Conservation (phyloP, 768 basidiomycete genomes). For the Lyophyllum atratum region DNA sequence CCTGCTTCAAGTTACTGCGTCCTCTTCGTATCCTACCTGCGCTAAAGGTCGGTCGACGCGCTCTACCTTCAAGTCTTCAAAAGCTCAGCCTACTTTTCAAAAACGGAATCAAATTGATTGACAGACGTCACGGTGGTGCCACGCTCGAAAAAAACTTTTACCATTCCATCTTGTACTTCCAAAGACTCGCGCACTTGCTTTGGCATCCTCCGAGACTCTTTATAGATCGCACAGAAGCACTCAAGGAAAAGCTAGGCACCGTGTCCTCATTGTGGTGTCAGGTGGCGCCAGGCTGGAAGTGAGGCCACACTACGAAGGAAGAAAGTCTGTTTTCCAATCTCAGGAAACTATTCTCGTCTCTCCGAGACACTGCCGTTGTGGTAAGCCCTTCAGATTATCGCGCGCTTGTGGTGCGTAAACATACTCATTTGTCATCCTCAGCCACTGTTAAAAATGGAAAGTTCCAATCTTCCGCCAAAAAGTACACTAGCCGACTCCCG, state of each 20-base stretch:
- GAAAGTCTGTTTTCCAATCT: not conserved
- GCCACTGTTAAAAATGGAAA: constrained; percentile 13
- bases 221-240: not conserved
- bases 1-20: not conserved
- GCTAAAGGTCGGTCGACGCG: not conserved
- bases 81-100: not conserved
- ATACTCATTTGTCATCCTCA: constrained; percentile 5
- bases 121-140: constrained; percentile 11
- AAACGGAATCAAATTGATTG: constrained; percentile 16
- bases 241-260: not conserved
- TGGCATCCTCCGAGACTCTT: not conserved
- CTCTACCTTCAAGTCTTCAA: not conserved
- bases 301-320: not conserved
- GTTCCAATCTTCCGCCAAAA: constrained; percentile 5
- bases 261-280: not conserved
- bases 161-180: constrained; percentile 5
- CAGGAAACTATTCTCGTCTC: constrained; percentile 2
- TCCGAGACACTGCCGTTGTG: constrained; percentile 1
- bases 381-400: constrained; percentile 14
- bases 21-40: not conserved
- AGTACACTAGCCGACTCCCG: constrained; percentile 13
- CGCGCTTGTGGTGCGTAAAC: not conserved
- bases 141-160: constrained; percentile 12
- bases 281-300: not conserved
- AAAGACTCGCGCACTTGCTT: not conserved